Percentiles rank a stretch among this genome's conserved stretches.
Conservation (phyloP, 495 filamentous ascomycete genomes). For the Tetracladium marchalianum region DNA sequence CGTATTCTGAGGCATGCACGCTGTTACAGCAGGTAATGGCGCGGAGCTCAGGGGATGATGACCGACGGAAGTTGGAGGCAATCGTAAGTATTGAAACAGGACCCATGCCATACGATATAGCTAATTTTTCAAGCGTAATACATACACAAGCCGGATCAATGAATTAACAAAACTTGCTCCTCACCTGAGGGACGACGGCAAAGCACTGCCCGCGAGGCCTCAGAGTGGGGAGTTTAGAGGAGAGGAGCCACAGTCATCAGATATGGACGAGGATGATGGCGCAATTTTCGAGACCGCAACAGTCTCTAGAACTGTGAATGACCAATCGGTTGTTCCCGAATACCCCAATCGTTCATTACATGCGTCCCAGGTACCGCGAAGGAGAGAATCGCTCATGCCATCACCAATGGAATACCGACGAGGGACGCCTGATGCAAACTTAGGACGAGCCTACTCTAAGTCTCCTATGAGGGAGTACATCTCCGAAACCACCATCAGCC, state of each 20-base stretch:
- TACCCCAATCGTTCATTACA: slow-evolving; percentile 23
- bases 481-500: slow-evolving; percentile 25
- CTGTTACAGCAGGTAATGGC: slow-evolving; percentile 80
- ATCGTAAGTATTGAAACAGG: slow-evolving; percentile 55
- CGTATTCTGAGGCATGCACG: slow-evolving; percentile 81
- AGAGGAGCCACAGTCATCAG: slow-evolving; percentile 37
- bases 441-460: slow-evolving; percentile 36
- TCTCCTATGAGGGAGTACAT: slow-evolving; percentile 29
- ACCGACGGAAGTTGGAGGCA: slow-evolving; percentile 73
- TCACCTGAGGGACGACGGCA: slow-evolving; percentile 44
- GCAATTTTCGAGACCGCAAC: slow-evolving; percentile 35
- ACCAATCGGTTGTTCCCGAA: slow-evolving; percentile 15
- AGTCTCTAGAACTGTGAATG: slow-evolving; percentile 29
- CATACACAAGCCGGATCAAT: slow-evolving; percentile 78
- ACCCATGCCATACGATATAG: not conserved
- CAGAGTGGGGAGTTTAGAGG: slow-evolving; percentile 55
- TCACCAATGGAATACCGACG: slow-evolving; percentile 19
- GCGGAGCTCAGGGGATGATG: slow-evolving; percentile 70
- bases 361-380: slow-evolving; percentile 22
- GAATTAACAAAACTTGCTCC: slow-evolving; percentile 68
- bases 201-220: slow-evolving; percentile 70
- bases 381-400: slow-evolving; percentile 22
- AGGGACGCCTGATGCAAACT: slow-evolving; percentile 20
- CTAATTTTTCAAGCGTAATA: slow-evolving; percentile 52
- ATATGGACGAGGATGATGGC: slow-evolving; percentile 37